Conservation (phyloP, 1,139 yeast species). For the Yamadazyma jaroonii region DNA sequence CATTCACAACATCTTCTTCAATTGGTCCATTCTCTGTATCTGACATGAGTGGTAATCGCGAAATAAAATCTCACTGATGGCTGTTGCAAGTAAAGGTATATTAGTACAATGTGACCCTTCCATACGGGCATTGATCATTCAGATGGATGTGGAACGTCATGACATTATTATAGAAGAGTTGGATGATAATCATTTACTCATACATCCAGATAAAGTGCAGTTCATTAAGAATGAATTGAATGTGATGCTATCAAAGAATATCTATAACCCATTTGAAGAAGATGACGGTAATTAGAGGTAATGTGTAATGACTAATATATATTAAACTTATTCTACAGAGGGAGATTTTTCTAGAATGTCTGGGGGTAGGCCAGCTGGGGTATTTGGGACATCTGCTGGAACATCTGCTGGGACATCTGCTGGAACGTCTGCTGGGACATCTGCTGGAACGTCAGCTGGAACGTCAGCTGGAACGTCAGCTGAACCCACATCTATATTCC, state of each 20-base stretch:
- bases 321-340: too few species aligned
- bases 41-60: background rate
- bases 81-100: slow-evolving; percentile 46
- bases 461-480: too few species aligned
- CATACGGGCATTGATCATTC: slow-evolving; percentile 78
- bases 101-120: slow-evolving; percentile 79
- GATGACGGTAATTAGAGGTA: slow-evolving; percentile 29
- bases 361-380: background rate
- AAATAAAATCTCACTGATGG: slow-evolving; percentile 26
- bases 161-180: slow-evolving; percentile 82
- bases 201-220: slow-evolving; percentile 72
- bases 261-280: slow-evolving; percentile 81
- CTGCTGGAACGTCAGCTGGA: too few species aligned
- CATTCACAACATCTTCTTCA: slow-evolving; percentile 7
- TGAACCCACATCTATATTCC: background rate
- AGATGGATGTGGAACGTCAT: slow-evolving; percentile 68
- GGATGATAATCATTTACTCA: slow-evolving; percentile 85
- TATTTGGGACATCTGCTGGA: background rate
- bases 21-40: slow-evolving; percentile 2
- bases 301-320: background rate
- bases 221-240: slow-evolving; percentile 77
- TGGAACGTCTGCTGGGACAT: too few species aligned
- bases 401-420: too few species aligned
- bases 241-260: slow-evolving; percentile 71
- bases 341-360: background rate